Evolutionary conservation across 805 yeast genomes (phyloP), one percentile per base, ranked within the genome.

Genomic region (Nakazawaea pomicola): DNA sequence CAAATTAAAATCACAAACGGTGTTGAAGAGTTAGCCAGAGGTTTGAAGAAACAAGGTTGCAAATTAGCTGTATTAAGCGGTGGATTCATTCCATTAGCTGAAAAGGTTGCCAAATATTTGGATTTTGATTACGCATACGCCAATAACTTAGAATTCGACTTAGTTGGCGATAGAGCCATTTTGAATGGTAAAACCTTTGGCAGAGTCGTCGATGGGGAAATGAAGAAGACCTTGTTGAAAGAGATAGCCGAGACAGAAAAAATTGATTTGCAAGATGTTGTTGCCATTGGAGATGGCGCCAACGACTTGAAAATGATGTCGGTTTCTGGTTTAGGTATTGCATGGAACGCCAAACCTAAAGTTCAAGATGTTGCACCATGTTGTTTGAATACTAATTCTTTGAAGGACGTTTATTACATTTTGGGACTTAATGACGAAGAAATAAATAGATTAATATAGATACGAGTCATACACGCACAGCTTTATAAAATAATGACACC

Each of bases 211-310:
- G 93, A 93, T 61, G 96, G 96, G 6, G 71, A 72, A 16, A 78
- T 74, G 49, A 93, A 93, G 61, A 95, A 95, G 2, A 73, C 76
- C 40, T 70, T 91, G 12, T 65, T 93, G 35, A 60, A 68, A 35
- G 73, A 77, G 46, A 72, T 86, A 24, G 83, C 91, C 1, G 49
- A 58, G 4, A 71, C 69, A 30, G 81, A 79, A 48, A 60, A 60
- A 9, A 65, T 84, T 27, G 74, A 72, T 17, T 62, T 77, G 9
- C 57, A 57, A 32, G 56, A 68, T 4, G 80, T 82, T 1, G 81
- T 85, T 34, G 96, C 96, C 36, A 84, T 91, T 29, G 98, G 98
- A 28, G 98, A 93, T 58, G 99, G 99, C 29, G 96, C 98, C 18
- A 93, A 93, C 55, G 99, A 93, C 63, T 67, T 93, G 55, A 74